A percentile compares a stretch with the other conserved stretches of the same genome.
phyloP scores from a whole-genome alignment of 2,329 filamentous ascomycete species.

The Microcyclosporella mali region DNA sequence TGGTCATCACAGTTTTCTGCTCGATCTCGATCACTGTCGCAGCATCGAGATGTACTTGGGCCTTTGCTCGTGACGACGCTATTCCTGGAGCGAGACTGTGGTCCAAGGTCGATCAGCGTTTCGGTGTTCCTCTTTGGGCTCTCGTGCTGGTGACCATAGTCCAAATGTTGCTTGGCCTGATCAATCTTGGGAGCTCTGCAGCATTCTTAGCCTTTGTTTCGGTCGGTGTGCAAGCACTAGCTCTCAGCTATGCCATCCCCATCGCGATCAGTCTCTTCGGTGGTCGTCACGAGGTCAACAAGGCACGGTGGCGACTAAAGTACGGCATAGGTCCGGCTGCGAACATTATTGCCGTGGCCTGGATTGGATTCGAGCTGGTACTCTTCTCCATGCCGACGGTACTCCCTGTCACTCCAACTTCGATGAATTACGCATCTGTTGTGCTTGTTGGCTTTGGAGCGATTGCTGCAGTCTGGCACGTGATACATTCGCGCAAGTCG shows the following conservation, averaged over 20 bases:
- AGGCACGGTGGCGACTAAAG: slow-evolving; percentile 9
- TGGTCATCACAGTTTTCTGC: slow-evolving; percentile 49
- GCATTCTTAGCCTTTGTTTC: slow-evolving; percentile 48
- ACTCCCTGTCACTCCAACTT: slow-evolving; percentile 46
- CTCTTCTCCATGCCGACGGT: slow-evolving; percentile 51
- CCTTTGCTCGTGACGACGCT: slow-evolving; percentile 42
- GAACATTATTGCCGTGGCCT: slow-evolving; percentile 24
- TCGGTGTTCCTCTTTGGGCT: slow-evolving; percentile 39
- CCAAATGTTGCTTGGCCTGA: slow-evolving; percentile 45
- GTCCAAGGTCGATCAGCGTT: slow-evolving; percentile 30
- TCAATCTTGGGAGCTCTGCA: slow-evolving; percentile 44
- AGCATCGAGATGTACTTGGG: slow-evolving; percentile 44
- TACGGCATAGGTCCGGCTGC: slow-evolving; percentile 31
- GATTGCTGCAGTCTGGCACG: slow-evolving; percentile 2
- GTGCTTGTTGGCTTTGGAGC: slow-evolving; percentile 51
- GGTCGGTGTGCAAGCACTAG: slow-evolving; percentile 52
- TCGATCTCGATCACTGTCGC: slow-evolving; percentile 49
- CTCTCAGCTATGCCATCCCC: slow-evolving; percentile 52
- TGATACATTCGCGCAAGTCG: not conserved
- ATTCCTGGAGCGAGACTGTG: slow-evolving; percentile 38
- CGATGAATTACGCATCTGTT: slow-evolving; percentile 53
- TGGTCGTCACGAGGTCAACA: slow-evolving; percentile 25
- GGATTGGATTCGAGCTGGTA: slow-evolving; percentile 26
- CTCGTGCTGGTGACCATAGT: slow-evolving; percentile 41
- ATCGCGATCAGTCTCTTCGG: slow-evolving; percentile 38